phyloP scores from a whole-genome alignment of 2,329 filamentous ascomycete genomes.

The Alternaria ventricosa region DNA sequence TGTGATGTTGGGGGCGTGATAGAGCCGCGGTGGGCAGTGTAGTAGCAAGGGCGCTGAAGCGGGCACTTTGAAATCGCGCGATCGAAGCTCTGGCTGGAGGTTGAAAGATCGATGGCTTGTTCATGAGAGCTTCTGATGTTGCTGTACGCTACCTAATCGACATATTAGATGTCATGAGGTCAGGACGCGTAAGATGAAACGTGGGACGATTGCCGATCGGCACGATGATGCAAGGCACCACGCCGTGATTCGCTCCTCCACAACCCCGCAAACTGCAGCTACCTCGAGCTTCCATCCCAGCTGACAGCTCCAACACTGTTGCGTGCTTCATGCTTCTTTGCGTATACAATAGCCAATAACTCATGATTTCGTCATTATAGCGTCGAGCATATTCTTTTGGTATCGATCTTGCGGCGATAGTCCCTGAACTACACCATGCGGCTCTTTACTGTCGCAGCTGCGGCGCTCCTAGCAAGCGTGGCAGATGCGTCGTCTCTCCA shows the following conservation, averaged over 20 bases:
- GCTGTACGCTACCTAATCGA: neutral
- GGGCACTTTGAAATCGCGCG: neutral
- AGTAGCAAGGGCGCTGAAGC: neutral
- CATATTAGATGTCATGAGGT: neutral
- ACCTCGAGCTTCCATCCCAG: slow-evolving; percentile 26
- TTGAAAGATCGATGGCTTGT: neutral
- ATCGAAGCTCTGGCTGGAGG: neutral
- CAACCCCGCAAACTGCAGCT: slow-evolving; percentile 28
- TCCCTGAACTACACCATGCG: slow-evolving; percentile 34
- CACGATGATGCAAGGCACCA: slow-evolving; percentile 36
- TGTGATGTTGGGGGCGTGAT: slow-evolving; percentile 2
- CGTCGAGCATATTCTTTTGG: slow-evolving; percentile 1
- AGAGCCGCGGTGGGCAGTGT: neutral
- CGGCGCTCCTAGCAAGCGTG: slow-evolving; percentile 51
- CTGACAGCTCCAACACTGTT: slow-evolving; percentile 21
- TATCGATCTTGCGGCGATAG: neutral
- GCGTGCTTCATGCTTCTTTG: neutral
- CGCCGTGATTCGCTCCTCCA: slow-evolving; percentile 30
- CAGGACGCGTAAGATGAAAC: slow-evolving; percentile 13
- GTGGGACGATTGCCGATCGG: slow-evolving; percentile 1
- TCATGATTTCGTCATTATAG: neutral
- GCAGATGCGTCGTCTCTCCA: slow-evolving; percentile 60
- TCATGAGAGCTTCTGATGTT: neutral
- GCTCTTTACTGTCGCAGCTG: slow-evolving; percentile 23
- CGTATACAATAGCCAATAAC: neutral